These are phyloP conservation scores for Paracorniculantispora psalliotae DNA, from an alignment of 2,329 filamentous ascomycete genomes.

Conservation along the genomic window DNA sequence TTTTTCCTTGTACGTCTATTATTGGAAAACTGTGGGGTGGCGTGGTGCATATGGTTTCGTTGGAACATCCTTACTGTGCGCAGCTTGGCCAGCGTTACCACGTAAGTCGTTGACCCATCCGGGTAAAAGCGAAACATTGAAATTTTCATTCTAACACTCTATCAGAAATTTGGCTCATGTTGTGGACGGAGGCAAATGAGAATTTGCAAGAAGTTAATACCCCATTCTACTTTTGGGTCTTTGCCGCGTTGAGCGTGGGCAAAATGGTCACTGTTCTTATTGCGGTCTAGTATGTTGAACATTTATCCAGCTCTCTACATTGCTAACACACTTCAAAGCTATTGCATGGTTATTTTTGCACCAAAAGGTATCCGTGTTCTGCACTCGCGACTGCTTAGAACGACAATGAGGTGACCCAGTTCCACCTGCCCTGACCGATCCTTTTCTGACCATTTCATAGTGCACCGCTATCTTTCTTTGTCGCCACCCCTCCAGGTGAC, in stretches of 20 bases:
- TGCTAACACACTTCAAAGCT: not conserved
- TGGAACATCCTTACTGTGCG: not conserved
- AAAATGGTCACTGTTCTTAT: slow-evolving; percentile 10
- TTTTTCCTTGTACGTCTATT: slow-evolving; percentile 17
- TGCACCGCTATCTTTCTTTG: slow-evolving; percentile 31
- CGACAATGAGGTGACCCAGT: slow-evolving; percentile 22
- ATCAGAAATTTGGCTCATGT: slow-evolving; percentile 22
- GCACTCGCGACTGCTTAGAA: slow-evolving; percentile 21
- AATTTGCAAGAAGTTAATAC: slow-evolving; percentile 15
- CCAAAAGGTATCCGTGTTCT: slow-evolving; percentile 22
- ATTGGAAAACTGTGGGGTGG: slow-evolving; percentile 11
- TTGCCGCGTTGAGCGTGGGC: slow-evolving; percentile 13
- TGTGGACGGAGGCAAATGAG: slow-evolving; percentile 21
- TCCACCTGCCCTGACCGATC: not conserved
- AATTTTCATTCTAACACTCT: not conserved
- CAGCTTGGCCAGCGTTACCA: not conserved
- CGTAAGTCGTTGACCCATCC: not conserved
- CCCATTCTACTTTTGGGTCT: slow-evolving; percentile 20
- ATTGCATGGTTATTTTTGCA: slow-evolving; percentile 19
- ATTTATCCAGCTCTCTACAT: not conserved
- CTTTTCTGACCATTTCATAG: not conserved
- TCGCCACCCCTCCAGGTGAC: slow-evolving; percentile 29
- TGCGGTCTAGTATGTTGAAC: slow-evolving; percentile 13
- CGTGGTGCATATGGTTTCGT: not conserved
- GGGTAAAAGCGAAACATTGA: not conserved